A percentile compares a stretch with the other conserved stretches of the same genome.
phyloP scores from a whole-genome alignment of 2,329 filamentous ascomycete species.

The Pseudopithomyces maydicus region DNA sequence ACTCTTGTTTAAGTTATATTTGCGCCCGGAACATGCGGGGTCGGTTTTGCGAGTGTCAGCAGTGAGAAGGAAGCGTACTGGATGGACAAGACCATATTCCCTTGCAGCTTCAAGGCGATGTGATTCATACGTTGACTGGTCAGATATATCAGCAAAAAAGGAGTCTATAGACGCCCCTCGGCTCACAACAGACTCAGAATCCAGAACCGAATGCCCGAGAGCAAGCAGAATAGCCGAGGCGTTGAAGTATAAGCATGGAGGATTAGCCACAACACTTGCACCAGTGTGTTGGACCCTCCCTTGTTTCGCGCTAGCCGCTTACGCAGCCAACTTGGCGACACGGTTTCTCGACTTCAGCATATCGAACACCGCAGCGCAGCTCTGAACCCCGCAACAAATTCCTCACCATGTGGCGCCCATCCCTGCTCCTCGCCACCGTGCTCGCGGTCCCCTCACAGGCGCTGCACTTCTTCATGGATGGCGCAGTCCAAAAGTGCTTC shows the following conservation, averaged over 20 bases:
- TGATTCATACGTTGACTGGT: no score
- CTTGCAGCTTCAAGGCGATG: no score
- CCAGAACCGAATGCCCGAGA: neutral
- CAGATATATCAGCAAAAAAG: no score
- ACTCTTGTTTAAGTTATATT: neutral
- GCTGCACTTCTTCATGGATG: constrained; percentile 95
- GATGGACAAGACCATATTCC: neutral
- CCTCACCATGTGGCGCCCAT: constrained; percentile 43
- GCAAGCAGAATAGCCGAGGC: neutral
- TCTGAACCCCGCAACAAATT: constrained; percentile 25
- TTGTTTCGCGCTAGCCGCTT: constrained; percentile 27
- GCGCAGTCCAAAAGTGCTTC: constrained; percentile 87
- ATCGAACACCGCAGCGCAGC: constrained; percentile 25
- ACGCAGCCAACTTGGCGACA: constrained; percentile 25
- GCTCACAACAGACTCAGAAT: no score
- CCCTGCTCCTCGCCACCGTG: constrained; percentile 69
- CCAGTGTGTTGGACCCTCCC: constrained; percentile 8
- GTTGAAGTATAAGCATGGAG: neutral
- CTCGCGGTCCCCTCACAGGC: constrained; percentile 71
- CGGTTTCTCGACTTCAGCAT: constrained; percentile 27
- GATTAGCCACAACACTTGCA: neutral
- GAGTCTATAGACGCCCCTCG: no score
- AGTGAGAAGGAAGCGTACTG: neutral
- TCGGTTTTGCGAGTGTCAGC: neutral
- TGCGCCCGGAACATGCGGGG: neutral